A percentile compares a stretch with the other conserved stretches of the same genome.
Evolutionary conservation across 31 red algal genomes (phyloP).

Genomic region (Endocladia muricata): DNA sequence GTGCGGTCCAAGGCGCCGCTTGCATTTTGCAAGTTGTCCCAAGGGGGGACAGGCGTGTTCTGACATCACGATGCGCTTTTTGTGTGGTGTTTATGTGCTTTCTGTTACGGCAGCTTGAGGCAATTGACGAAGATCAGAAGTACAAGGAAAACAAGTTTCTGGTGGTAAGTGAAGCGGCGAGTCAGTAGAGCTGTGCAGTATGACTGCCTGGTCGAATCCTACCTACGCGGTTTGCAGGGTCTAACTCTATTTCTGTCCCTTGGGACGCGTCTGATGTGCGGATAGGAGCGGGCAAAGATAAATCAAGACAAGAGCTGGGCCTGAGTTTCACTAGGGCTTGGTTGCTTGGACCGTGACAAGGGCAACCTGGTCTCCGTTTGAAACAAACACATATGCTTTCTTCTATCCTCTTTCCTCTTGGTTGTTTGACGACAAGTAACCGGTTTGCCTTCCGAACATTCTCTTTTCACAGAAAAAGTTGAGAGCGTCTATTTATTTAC

Average conservation of each 20-base stretch:
- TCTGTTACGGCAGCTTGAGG: conserved; percentile 52
- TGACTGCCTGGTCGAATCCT: background rate
- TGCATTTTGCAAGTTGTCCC: background rate
- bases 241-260: background rate
- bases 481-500: too few relatives aligned
- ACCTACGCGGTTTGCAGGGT: background rate
- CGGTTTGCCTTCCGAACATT: too few relatives aligned
- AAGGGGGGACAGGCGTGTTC: background rate
- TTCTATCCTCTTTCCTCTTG: too few relatives aligned
- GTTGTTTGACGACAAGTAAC: too few relatives aligned
- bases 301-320: conserved; percentile 44
- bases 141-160: conserved; percentile 98
- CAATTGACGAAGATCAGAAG: conserved; percentile 77
- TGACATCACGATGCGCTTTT: background rate
- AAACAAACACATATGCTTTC: too few relatives aligned
- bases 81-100: conserved; percentile 12
- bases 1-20: background rate
- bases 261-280: background rate
- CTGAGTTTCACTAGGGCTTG: too few relatives aligned
- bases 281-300: conserved; percentile 38
- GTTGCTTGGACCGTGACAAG: too few relatives aligned
- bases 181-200: background rate
- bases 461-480: too few relatives aligned
- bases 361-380: too few relatives aligned
- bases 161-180: conserved; percentile 49